These are phyloP conservation scores for Hypocrella siamensis DNA, from an alignment of 2,329 filamentous ascomycete species.

Conservation along the genomic window DNA sequence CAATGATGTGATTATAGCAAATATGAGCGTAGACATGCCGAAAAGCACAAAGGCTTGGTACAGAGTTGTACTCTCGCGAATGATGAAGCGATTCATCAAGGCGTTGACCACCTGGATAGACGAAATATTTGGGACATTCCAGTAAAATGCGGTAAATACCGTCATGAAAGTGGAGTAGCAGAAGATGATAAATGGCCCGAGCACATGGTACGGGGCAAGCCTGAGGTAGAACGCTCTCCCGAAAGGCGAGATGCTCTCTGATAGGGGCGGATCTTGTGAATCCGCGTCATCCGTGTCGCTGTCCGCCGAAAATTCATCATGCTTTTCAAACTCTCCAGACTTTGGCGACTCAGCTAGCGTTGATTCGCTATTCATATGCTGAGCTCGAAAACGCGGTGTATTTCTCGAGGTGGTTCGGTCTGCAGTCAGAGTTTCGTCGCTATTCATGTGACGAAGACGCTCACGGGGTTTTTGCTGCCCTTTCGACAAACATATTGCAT, in stretches of 20 bases:
- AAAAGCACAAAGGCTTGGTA: conserved; percentile 22
- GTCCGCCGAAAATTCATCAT: conserved; percentile 5
- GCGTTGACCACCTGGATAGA: conserved; percentile 29
- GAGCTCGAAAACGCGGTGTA: too few species aligned
- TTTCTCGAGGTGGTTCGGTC: neutral
- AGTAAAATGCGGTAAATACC: conserved; percentile 30
- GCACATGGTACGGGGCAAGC: conserved; percentile 32
- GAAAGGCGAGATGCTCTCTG: conserved; percentile 25
- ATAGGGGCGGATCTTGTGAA: neutral
- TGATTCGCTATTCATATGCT: neutral
- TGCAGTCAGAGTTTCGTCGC: conserved; percentile 8
- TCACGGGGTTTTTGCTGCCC: conserved; percentile 2
- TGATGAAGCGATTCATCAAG: conserved; percentile 11
- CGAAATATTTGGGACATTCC: conserved; percentile 32
- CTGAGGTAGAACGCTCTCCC: conserved; percentile 38
- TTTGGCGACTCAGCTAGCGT: conserved; percentile 2
- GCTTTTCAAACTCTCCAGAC: too few species aligned
- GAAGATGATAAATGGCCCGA: conserved; percentile 30
- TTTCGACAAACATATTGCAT: conserved; percentile 27
- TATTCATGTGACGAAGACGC: conserved; percentile 7
- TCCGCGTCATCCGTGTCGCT: conserved; percentile 6
- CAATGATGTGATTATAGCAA: conserved; percentile 24
- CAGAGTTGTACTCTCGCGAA: conserved; percentile 9
- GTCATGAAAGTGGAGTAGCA: conserved; percentile 30
- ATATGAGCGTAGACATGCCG: conserved; percentile 20